Base-by-base conservation (phyloP, 2,329 filamentous ascomycete genomes). In the Epichloe scottii region DNA sequence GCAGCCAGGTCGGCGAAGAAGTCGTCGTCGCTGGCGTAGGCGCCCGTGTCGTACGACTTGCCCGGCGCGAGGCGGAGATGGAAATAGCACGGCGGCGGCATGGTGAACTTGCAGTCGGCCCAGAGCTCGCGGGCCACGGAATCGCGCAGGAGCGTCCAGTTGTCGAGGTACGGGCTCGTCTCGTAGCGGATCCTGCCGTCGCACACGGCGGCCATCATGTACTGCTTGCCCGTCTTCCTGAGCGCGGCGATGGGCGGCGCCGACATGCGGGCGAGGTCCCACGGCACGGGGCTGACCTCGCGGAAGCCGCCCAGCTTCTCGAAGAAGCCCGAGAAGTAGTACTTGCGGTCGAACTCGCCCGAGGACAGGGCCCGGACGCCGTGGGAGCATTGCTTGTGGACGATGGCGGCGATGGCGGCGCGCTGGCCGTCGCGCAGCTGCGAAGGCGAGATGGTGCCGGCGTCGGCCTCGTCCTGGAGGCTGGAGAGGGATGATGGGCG, bases 31-130 rank as follows among this genome's bases (percentile, higher is more conserved):
- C 68, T 71, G 41, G 63, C 59, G 58, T 80, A 80, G 40, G 73
- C 74, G 7, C 73, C 69, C 52, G 71, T 68, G 51, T 68, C 72
- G 61, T 78, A 80, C 52, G 75, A 76, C 56, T 72, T 72, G 60
- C 67, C 77, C 15, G 73, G 70, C 49, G 72, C 72, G 55, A 77
- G 73, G 47, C 61, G 59, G 45, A 71, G 58, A 64, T 87, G 84
- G 62, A 85, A 86, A 76, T 82, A 85, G 63, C 79, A 79, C 2
- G 81, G 81, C 4, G 81, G 79, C 17, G 81, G 78, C 59, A 86
- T 69, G 17, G 82, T 85, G 57, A 86, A 75, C 69, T 87, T 85
- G 64, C 82, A 77, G 59, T 82, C 77, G 51, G 73, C 73, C 66
- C 79, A 78, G 57, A 81, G 70, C 53, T 79, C 76, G 43, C 75